Conservation (phyloP, 139 green algal genomes). For the Micractinium sp. region DNA sequence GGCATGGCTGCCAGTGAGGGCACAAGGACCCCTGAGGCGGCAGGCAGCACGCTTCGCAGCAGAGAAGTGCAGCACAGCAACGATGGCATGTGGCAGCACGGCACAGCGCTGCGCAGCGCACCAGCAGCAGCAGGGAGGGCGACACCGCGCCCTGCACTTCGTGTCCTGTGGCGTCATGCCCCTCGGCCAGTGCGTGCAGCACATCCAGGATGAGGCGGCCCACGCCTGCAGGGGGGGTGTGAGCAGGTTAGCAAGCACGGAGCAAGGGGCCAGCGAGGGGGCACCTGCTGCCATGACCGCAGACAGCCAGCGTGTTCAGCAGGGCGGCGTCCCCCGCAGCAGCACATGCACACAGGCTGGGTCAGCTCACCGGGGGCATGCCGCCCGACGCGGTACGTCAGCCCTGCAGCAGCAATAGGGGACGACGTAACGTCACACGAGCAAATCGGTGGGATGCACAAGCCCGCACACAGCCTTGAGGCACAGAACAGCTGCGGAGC, state of each 20-base stretch:
- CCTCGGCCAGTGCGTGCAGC: slow-evolving; percentile 37
- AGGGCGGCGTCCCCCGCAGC: neutral
- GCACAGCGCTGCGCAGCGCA: neutral
- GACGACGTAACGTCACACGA: neutral
- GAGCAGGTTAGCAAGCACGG: neutral
- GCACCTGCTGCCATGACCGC: neutral
- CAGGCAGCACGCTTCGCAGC: neutral
- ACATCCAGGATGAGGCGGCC: slow-evolving; percentile 61
- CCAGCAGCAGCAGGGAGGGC: slow-evolving; percentile 57
- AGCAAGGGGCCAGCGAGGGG: neutral
- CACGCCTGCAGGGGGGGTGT: slow-evolving; percentile 26
- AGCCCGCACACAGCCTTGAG: no score
- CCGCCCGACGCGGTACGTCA: slow-evolving; percentile 83
- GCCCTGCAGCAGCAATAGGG: slow-evolving; percentile 27
- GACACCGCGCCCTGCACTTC: slow-evolving; percentile 20
- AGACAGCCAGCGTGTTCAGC: neutral
- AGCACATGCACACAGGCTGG: neutral
- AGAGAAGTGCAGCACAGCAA: neutral
- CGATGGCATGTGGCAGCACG: neutral
- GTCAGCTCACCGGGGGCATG: slow-evolving; percentile 20
- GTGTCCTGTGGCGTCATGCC: slow-evolving; percentile 2
- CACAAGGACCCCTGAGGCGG: no score
- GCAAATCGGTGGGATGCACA: no score
- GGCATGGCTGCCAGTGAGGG: no score
- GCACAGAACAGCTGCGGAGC: no score